Percentiles rank a stretch among this genome's conserved stretches.
These are phyloP conservation scores for Microdochium paspali DNA, from an alignment of 2,329 filamentous ascomycete genomes.

Conservation along the genomic window DNA sequence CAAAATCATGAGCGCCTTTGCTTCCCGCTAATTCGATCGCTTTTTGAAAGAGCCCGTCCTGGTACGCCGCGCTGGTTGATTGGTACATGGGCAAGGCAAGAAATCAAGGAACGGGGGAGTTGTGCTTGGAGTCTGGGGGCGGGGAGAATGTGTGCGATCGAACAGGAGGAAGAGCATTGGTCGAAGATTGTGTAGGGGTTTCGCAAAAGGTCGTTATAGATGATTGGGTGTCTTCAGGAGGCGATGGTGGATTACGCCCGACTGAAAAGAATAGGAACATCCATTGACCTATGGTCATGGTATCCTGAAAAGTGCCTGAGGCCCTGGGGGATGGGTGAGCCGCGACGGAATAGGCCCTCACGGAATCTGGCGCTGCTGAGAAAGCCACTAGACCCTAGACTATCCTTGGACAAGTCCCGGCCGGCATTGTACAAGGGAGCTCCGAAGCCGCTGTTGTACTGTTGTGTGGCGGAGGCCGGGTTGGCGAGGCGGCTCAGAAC, in stretches of 20 bases:
- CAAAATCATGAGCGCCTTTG: too few relatives aligned
- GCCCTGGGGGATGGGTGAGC: conserved; percentile 7
- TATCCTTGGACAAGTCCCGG: conserved; percentile 14
- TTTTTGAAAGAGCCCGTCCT: too few relatives aligned
- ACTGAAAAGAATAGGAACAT: conserved; percentile 54
- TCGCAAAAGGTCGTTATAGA: too few relatives aligned
- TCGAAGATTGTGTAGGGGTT: too few relatives aligned
- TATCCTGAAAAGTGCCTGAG: conserved; percentile 4
- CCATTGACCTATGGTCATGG: conserved; percentile 32
- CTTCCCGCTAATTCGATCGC: too few relatives aligned
- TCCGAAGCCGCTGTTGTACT: conserved; percentile 13
- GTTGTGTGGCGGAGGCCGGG: conserved; percentile 9
- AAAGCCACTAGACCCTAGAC: conserved; percentile 19
- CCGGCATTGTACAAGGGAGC: conserved; percentile 7
- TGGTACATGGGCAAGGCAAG: too few relatives aligned
- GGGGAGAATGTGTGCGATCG: too few relatives aligned
- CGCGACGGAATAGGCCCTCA: conserved; percentile 32
- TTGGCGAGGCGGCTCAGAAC: conserved; percentile 48
- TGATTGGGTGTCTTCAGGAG: background rate
- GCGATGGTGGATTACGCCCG: conserved; percentile 17
- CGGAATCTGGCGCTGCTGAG: conserved; percentile 26
- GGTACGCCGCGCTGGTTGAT: too few relatives aligned
- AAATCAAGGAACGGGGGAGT: too few relatives aligned
- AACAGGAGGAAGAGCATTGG: too few relatives aligned
- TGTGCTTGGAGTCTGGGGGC: too few relatives aligned